Evolutionary conservation across 148 eudicot species (phyloP), one percentile per base, ranked within the genome.

Genomic region (Rhododendron mucronatum): DNA sequence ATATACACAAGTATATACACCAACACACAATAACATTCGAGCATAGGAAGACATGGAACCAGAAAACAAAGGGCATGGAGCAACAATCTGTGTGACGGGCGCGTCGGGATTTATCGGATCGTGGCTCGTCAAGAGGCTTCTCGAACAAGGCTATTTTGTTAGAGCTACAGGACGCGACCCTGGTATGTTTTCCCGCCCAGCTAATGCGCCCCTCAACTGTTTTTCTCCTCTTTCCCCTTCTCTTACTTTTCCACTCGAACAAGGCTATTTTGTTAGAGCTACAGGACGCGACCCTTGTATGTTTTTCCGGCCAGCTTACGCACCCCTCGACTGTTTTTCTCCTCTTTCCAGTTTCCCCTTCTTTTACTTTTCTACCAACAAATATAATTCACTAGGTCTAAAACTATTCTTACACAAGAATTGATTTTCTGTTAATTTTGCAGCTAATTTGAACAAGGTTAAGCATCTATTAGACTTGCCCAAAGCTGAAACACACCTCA

Each of bases 41-140:
- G 33, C 26, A 65, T 13, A 65, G 47, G 35, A 13, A n/a, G 50
- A 45, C 20, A 75, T 76, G 86, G 82, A 80, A 47, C 30, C 11
- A 28, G 84, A 86, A 67, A 28, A 48, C 20, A 84, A 51, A n/a
- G 71, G 71, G n/a, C n/a, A 10, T 13, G 67, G 78, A 45, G 21
- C 15, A 20, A 91, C 65, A 8, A 92, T 92, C 75, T 93, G 95
- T 45, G 91, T 93, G 45, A 89, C 92, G 0, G 95, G 95, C 12
- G 95, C 90, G 2, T 82, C 91, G 3, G 95, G 95, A 30, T 93
- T 87, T 80, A 86, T 93, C 7, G 93, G 93, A 4, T 91, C 95
- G 11, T 90, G 90, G 90, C 93, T 93, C 21, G 90, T 91, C 39
- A 91, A 67, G 90, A 87, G 84, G 39, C 91, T 93, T 69, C 92